Base-by-base conservation (phyloP, 2,329 filamentous ascomycete genomes). In the Aspergillus alliaceus region DNA sequence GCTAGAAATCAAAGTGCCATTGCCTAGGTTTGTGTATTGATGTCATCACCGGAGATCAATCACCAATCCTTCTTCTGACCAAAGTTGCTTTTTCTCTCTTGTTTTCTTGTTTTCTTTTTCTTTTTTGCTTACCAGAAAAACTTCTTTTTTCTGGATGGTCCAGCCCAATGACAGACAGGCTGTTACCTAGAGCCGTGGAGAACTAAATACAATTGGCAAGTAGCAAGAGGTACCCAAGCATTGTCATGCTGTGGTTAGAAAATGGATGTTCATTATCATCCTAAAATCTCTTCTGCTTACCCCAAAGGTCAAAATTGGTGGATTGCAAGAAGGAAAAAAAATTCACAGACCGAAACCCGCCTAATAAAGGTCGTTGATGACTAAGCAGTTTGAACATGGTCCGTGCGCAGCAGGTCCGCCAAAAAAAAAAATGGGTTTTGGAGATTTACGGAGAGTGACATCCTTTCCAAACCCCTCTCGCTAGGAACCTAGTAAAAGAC, bases 1-100 rank as follows among this genome's bases (percentile, higher is more conserved):
- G 77, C 77, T 75, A 77, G 79, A 81, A 81, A 79, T 80, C 77
- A 80, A 77, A 54, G 72, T 79, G 77, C 74, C 72, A 68, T 70
- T 75, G 75, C 72, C 78, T 81, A 73, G 75, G 76, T 70, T 70
- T 59, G 69, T 74, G 68, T 62, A 40, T 56, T 62, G 63, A 66
- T 69, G 72, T 80, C 78, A 80, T 81, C 79, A 79, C 66, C 64
- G 74, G 72, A 76, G 68, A 65, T 59, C 60, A 51, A 59, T 60
- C 61, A 56, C 54, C 61, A 53, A 47, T 49, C 56, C 53, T 47
- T 56, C 56, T 57, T 53, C 44, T 56, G 54, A 50, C 46, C 39
- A 24, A 46, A 50, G 49, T 29, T 32, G 57, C 58, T 57, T 55
- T 47, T 57, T n/a, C n/a, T n/a, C n/a, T n/a, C n/a, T n/a, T n/a